Conservation (phyloP, 331 rosid genomes). For the Spiraea crenata region DNA sequence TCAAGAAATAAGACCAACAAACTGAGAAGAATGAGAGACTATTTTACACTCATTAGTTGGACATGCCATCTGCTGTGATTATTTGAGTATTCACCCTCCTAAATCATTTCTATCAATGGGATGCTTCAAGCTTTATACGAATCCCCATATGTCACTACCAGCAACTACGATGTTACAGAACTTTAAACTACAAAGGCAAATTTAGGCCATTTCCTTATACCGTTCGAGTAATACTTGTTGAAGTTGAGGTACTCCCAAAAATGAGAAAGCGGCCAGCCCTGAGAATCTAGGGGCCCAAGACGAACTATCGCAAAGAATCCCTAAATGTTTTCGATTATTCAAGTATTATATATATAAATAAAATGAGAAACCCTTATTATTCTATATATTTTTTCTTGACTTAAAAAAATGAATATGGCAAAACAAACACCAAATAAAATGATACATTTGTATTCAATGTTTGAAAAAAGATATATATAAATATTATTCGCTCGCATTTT, state of each 20-base stretch:
- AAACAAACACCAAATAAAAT: no score
- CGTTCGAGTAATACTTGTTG: conserved; percentile 60
- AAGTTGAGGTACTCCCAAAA: conserved; percentile 84
- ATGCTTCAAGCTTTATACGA: neutral
- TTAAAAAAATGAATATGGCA: no score
- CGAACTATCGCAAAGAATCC: no score
- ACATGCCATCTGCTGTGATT: neutral
- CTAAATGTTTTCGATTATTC: no score
- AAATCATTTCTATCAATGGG: neutral
- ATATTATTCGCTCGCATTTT: no score
- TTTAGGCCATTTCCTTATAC: conserved; percentile 35
- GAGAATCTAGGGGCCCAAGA: no score
- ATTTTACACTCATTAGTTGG: neutral
- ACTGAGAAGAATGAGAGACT: neutral
- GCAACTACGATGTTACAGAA: neutral
- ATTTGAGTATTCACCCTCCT: neutral
- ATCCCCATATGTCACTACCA: neutral
- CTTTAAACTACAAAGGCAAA: conserved; percentile 28
- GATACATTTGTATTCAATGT: no score
- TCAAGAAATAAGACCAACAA: neutral
- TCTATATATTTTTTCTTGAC: no score
- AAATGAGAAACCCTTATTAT: no score
- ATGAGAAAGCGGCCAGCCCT: conserved; percentile 32
- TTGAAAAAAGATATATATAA: no score
- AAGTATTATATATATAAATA: no score